Evolutionary conservation across 805 yeast genomes (phyloP).

Genomic region (Starmerella bombi): DNA sequence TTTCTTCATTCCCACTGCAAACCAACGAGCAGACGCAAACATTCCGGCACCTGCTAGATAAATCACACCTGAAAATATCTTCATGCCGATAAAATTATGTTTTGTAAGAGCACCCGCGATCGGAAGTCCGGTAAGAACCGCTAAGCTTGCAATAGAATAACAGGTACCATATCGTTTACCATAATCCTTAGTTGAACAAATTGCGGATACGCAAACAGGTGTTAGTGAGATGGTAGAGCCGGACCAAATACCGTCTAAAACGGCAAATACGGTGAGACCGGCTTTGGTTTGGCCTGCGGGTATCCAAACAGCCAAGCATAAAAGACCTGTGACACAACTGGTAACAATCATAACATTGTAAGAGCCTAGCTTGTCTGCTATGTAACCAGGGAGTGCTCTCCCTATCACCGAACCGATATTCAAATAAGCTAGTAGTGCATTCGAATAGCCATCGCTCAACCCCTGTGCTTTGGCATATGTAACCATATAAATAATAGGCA

Average conservation of each 20-base stretch:
- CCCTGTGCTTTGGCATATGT: constrained; percentile 46
- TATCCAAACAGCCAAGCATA: constrained; percentile 46
- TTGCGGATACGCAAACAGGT: constrained; percentile 55
- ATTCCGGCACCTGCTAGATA: constrained; percentile 23
- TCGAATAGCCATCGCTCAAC: constrained; percentile 23
- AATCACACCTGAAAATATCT: constrained; percentile 25
- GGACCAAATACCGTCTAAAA: constrained; percentile 23
- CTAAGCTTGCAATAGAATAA: constrained; percentile 36
- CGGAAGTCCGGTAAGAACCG: constrained; percentile 30
- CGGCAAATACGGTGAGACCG: constrained; percentile 47
- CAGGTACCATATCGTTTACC: constrained; percentile 60
- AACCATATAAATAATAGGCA: constrained; percentile 42
- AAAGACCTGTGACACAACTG: constrained; percentile 31
- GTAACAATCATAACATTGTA: constrained; percentile 44
- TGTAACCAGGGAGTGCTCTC: constrained; percentile 41
- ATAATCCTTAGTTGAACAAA: constrained; percentile 48
- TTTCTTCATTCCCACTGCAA: constrained; percentile 22
- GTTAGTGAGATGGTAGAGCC: constrained; percentile 42
- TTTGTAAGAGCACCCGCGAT: constrained; percentile 28
- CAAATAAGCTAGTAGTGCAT: constrained; percentile 36
- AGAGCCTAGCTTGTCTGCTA: constrained; percentile 44
- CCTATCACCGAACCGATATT: constrained; percentile 43
- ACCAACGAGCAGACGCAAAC: constrained; percentile 23
- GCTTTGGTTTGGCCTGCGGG: constrained; percentile 35
- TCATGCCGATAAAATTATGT: constrained; percentile 26